Evolutionary conservation across 129 eudicot genomes (phyloP).

Genomic region (Sambucus nigra): DNA sequence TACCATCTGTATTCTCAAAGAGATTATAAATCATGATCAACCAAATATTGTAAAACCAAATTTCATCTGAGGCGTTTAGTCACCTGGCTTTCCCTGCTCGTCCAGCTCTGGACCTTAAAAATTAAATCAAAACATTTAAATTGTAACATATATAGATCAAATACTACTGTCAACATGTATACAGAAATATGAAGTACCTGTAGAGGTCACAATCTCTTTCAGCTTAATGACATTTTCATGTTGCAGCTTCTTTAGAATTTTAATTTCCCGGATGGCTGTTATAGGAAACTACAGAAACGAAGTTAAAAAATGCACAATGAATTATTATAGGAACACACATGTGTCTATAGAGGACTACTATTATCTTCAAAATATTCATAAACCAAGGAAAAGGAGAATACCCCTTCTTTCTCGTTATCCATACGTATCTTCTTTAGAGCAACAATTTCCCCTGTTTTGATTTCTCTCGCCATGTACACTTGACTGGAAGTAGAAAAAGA

Average conservation of each 20-base stretch:
- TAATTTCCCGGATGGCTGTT: constrained; percentile 89
- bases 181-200: constrained; percentile 35
- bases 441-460: constrained; percentile 77
- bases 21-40: constrained; percentile 2
- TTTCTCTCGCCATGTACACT: constrained; percentile 90
- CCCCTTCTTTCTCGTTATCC: constrained; percentile 97
- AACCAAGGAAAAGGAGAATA: constrained; percentile 20
- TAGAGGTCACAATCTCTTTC: constrained; percentile 92
- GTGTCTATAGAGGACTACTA: not conserved
- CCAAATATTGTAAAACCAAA: constrained; percentile 1
- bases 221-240: constrained; percentile 81
- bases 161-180: not conserved
- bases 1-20: constrained; percentile 37
- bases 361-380: not conserved
- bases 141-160: not conserved
- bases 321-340: not conserved
- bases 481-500: constrained; percentile 40
- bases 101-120: constrained; percentile 59
- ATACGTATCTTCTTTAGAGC: constrained; percentile 90
- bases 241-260: constrained; percentile 76
- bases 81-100: constrained; percentile 67
- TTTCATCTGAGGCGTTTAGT: constrained; percentile 5
- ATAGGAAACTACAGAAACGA: constrained; percentile 69
- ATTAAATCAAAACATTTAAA: not conserved
- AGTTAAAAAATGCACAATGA: not conserved